Evolutionary conservation across 768 basidiomycete genomes (phyloP).

Genomic region (Peribolospora kevripleyi): DNA sequence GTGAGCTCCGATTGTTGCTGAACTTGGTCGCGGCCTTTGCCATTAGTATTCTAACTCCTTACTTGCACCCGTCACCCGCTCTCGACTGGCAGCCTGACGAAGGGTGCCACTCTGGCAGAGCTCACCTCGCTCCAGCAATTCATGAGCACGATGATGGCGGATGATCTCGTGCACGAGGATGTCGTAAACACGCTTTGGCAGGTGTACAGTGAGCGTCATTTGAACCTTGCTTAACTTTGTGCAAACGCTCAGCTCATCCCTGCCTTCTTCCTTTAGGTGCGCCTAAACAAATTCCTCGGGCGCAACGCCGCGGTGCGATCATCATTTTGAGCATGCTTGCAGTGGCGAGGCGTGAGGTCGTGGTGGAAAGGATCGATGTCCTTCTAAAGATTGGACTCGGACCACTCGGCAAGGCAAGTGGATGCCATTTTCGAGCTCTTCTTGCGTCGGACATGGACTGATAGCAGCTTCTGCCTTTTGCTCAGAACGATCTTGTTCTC

Average conservation of each 20-base stretch:
- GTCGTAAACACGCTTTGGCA: constrained; percentile 85
- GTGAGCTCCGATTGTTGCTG: constrained; percentile 24
- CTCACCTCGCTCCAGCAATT: constrained; percentile 89
- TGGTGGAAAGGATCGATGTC: constrained; percentile 57
- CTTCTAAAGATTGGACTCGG: constrained; percentile 74
- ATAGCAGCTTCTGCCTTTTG: neutral
- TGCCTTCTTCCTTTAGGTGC: constrained; percentile 30
- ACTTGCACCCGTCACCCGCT: constrained; percentile 3
- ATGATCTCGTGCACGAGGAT: constrained; percentile 54
- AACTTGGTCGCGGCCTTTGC: neutral
- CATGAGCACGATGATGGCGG: constrained; percentile 87
- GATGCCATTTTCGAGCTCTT: neutral
- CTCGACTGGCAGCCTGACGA: constrained; percentile 42
- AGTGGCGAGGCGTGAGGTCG: constrained; percentile 48
- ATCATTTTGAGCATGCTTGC: constrained; percentile 96
- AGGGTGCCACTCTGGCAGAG: constrained; percentile 76
- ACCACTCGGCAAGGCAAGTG: constrained; percentile 45
- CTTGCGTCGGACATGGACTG: neutral
- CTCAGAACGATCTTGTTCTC: constrained; percentile 59
- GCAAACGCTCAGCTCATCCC: neutral
- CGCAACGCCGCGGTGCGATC: constrained; percentile 79
- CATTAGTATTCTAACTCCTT: neutral
- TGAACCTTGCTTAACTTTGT: neutral
- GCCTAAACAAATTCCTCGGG: constrained; percentile 43
- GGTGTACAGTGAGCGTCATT: constrained; percentile 48